Base-by-base conservation (phyloP, 768 basidiomycete species). In the Leccinum subgranulosum region DNA sequence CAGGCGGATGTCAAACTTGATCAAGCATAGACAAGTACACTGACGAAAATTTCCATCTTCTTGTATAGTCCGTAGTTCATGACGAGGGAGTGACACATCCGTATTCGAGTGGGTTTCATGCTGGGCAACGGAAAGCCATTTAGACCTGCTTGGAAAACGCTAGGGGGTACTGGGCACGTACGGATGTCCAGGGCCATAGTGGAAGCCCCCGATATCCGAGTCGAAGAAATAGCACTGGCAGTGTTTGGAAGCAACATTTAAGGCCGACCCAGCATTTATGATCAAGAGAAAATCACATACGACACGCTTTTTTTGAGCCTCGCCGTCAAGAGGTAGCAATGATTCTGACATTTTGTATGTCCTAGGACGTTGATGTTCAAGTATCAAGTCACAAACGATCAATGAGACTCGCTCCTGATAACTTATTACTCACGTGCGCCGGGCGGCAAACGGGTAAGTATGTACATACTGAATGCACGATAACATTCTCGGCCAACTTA, bases 51-150 rank as follows among this genome's bases (percentile, higher is more conserved):
- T 74, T 99, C 97, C 97, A 99, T 99, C 76, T 94, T 94, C 76
- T 98, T 98, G 79, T 99, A 99, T 17, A 99, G 76, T 19, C 95
- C 94, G 73, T 98, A 98, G 75, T 98, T 99, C 97, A 99, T 99
- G 55, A 99, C 97, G 53, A 99, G 81, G 11, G 95, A 95, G 76
- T 99, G 97, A 71, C 95, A 98, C 97, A 99, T 99, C 64, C 96
- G 87, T 79, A 98, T 97, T 34, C 97, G 84, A 21, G 96, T 98
- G 6, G 96, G 96, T 69, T 97, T 96, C 94, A 97, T 97, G 34
- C 92, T 94, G 47, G 12, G 12, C 11, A 28, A 36, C 17, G 21
- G 33, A 50, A 29, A 58, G 28, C 6, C 25, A 23, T 57, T 60
- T n/a, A 45, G 53, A 53, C 21, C 21, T 50, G 41, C 8, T 43